Percentiles rank a stretch among this genome's conserved stretches.
Evolutionary conservation across 768 basidiomycete species (phyloP).

Genomic region (Panus rudis): DNA sequence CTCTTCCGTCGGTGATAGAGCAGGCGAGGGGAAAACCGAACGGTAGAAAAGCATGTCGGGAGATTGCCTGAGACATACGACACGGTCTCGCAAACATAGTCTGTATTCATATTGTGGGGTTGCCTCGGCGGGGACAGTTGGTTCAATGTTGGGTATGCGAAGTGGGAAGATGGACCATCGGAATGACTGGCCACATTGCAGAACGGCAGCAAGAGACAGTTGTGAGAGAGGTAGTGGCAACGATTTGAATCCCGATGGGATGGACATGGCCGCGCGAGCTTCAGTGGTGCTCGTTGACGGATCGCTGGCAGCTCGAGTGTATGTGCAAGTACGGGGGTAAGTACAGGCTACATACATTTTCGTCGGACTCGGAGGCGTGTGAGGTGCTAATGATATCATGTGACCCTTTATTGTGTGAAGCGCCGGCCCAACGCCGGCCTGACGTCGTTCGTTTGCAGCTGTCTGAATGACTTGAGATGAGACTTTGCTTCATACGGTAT

Average conservation of each 20-base stretch:
- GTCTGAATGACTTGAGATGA: too few relatives aligned
- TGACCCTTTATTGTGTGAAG: too few relatives aligned
- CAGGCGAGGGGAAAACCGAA: constrained; percentile 48
- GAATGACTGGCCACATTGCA: constrained; percentile 83
- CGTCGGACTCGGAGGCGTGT: too few relatives aligned
- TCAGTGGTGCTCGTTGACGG: too few relatives aligned
- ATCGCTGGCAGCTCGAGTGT: too few relatives aligned
- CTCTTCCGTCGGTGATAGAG: constrained; percentile 26
- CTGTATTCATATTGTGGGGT: constrained; percentile 59
- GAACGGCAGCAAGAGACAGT: constrained; percentile 68
- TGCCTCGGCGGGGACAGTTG: constrained; percentile 6
- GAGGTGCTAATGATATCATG: too few relatives aligned
- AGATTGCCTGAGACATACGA: constrained; percentile 77
- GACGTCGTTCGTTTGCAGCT: too few relatives aligned
- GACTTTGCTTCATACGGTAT: too few relatives aligned
- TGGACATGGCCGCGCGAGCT: too few relatives aligned
- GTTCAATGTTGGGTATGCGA: constrained; percentile 9
- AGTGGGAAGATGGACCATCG: constrained; percentile 63
- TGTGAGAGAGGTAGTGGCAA: constrained; percentile 60
- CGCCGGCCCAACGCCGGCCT: too few relatives aligned
- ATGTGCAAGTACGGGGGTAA: too few relatives aligned
- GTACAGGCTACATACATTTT: too few relatives aligned
- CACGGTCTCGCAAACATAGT: constrained; percentile 72
- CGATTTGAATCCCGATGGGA: constrained; percentile 36
- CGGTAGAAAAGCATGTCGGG: constrained; percentile 61